Base-by-base conservation (phyloP, 1,284 basidiomycete genomes). In the Cryptococcus jaspeensis region DNA sequence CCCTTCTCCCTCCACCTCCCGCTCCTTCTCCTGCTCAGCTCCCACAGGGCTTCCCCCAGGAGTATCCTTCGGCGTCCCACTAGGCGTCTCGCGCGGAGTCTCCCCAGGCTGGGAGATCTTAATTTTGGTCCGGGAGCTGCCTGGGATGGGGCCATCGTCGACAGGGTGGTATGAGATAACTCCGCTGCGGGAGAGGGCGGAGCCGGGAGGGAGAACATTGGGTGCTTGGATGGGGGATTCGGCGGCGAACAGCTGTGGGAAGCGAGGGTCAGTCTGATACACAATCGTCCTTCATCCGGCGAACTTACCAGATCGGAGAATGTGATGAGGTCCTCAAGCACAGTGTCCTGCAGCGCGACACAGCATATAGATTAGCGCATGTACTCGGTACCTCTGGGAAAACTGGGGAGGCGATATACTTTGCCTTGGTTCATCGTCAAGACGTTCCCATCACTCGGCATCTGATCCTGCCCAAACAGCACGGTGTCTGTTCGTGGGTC, bases 391-490 rank as follows among this genome's bases (percentile, higher is more conserved):
- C n/a, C n/a, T n/a, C n/a, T n/a, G n/a, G n/a, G n/a, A n/a, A n/a
- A n/a, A n/a, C n/a, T n/a, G n/a, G n/a, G n/a, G n/a, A n/a, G 3
- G 5, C 13, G 37, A 56, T 64, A 56, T 61, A 90, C 90, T 83
- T 91, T 92, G 72, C 79, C 82, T 13, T 81, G 80, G 64, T 87
- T 84, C 45, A 92, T 83, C 52, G 80, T 86, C 22, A 92, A 77
- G 16, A 92, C 80, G 70, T 91, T 87, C 0, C 82, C 84, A 35
- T 83, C 85, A 64, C 87, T 87, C 0, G 88, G 85, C 48, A 89
- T 80, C 57, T 93, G 89, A 58, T 95, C 92, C 71, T 92, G 90
- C 12, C 91, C 91, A 67, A 95, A 93, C 45, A 95, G 84, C 12
- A 92, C 89, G 12, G 85, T 82, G 56, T 72, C 68, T 72, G 18